Base-by-base conservation (phyloP, 116 monocot genomes). In the Phalaenopsis hybrid region DNA sequence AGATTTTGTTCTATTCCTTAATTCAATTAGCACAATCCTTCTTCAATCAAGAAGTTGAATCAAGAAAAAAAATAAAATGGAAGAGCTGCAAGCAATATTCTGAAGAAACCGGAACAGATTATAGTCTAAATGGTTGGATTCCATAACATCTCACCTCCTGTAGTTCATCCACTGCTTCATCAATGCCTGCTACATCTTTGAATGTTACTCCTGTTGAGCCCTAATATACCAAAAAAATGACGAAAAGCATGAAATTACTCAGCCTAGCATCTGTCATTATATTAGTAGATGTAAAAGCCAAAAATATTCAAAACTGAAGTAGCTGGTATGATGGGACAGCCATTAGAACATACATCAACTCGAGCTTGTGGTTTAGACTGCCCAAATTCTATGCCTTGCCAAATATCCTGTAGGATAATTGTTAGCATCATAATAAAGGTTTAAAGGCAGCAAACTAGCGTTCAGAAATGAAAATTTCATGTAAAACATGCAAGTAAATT, bases 351-450 rank as follows among this genome's bases (percentile, higher is more conserved):
- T 84, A 94, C 94, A 88, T 94, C 94, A 89, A 94, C 94, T 86
- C 92, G 87, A 78, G 94, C 94, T 51, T 94, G 94, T 58, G 94
- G 86, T 81, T 94, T 92, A 43, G 92, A 94, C 43, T 94, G 92
- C 16, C 90, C 90, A 82, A 94, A 94, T 84, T 94, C 94, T 84
- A 94, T 94, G 33, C 92, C 92, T 94, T 94, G 94, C 94, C 94
- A 94, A 80, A 94, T 90, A 86, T 94, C 94, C 94, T 94, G 87
- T 58, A 84, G 4, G 50, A 49, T 81, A 21, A 33, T 74, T 68
- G 46, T 31, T 37, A 0, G 45, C 17, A 57, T 46, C 55, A 80
- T 33, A 69, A 50, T 12, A 61, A 77, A 68, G 12, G 21, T 8
- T n/a, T 33, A 55, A 75, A 80, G 43, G 15, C 5, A 12, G 68